These are phyloP conservation scores for Colletotrichum lupini DNA, from an alignment of 2,329 filamentous ascomycete species.

Conservation along the genomic window DNA sequence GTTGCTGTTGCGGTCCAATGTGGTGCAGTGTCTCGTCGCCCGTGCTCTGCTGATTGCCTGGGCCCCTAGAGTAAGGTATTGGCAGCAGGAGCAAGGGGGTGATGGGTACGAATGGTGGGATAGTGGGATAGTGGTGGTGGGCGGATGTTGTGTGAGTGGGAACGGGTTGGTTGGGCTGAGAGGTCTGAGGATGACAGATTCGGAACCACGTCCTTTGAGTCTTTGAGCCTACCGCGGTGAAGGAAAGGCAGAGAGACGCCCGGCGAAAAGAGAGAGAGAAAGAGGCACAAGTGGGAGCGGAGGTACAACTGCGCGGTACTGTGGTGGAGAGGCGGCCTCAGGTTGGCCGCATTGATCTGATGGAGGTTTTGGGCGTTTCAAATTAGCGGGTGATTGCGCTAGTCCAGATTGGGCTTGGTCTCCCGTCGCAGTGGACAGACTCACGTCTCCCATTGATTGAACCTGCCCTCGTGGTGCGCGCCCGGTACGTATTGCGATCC, in stretches of 20 bases:
- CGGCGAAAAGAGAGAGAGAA: neutral
- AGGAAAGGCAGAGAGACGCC: neutral
- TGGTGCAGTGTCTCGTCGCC: neutral
- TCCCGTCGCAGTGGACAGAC: constrained; percentile 27
- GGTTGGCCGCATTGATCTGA: constrained; percentile 34
- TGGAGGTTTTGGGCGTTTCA: constrained; percentile 39
- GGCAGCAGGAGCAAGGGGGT: neutral
- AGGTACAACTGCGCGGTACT: neutral
- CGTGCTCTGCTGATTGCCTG: neutral
- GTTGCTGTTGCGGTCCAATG: neutral
- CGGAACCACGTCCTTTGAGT: neutral
- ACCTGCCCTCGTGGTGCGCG: constrained; percentile 15
- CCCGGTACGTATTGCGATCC: neutral
- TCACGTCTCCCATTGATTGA: constrained; percentile 36
- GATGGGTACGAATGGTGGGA: neutral
- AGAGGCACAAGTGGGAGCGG: neutral
- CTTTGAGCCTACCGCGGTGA: neutral
- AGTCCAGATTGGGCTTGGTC: constrained; percentile 20
- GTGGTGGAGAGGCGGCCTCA: neutral
- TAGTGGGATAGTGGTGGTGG: neutral
- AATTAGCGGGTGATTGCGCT: constrained; percentile 34
- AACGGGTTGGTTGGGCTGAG: neutral
- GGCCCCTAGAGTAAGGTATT: neutral
- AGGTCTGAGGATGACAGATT: neutral
- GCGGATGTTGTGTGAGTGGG: neutral